Percentiles rank a stretch among this genome's conserved stretches.
These are phyloP conservation scores for Nasturtium officinale DNA, from an alignment of 345 rosid genomes.

Conservation along the genomic window DNA sequence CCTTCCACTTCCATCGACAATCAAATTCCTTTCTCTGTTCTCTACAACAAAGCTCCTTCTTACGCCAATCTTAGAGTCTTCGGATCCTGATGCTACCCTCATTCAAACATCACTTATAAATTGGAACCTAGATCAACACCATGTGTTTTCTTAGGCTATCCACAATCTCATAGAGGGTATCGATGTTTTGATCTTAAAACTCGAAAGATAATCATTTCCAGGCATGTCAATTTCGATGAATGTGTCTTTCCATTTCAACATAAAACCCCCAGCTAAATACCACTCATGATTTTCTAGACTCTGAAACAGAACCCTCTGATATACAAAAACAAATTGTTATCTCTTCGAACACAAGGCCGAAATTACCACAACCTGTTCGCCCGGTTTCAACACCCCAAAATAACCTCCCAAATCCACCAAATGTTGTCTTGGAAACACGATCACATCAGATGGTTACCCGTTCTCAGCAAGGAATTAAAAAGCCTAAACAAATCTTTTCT, in stretches of 20 bases:
- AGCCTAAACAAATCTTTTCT: too few relatives aligned
- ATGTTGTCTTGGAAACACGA: too few relatives aligned
- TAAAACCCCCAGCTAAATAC: neutral
- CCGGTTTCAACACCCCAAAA: too few relatives aligned
- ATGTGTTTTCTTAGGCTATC: neutral
- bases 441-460: too few relatives aligned
- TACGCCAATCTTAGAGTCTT: neutral
- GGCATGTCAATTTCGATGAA: neutral
- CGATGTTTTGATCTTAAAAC: neutral
- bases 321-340: too few relatives aligned
- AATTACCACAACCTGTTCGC: too few relatives aligned
- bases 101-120: neutral
- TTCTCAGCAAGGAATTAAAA: too few relatives aligned
- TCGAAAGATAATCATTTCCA: neutral
- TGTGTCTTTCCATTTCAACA: neutral
- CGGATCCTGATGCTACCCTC: neutral
- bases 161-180: neutral
- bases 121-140: neutral
- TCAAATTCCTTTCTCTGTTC: neutral
- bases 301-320: too few relatives aligned
- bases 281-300: accelerated
- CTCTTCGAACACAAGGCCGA: too few relatives aligned
- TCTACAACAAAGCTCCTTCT: neutral
- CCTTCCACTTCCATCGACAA: too few relatives aligned
- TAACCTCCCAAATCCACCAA: too few relatives aligned